Evolutionary conservation across 768 basidiomycete genomes (phyloP).

Genomic region (Xanthoconium stramineum): DNA sequence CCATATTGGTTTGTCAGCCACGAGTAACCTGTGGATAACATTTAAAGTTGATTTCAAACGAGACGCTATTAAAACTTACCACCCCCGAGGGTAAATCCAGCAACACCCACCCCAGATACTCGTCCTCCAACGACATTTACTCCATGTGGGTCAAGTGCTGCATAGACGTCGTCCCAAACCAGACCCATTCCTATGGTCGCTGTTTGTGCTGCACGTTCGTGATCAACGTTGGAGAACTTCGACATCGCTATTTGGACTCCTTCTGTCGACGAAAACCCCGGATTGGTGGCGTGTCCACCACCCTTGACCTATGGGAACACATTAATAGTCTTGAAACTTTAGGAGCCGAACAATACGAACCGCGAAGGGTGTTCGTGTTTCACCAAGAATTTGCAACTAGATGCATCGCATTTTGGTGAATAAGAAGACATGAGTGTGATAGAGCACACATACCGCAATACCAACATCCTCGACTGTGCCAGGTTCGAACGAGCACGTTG

Average conservation of each 20-base stretch:
- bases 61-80: conserved; percentile 25
- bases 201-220: conserved; percentile 37
- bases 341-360: conserved; percentile 11
- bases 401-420: not conserved
- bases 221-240: conserved; percentile 41
- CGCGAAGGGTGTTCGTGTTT: conserved; percentile 35
- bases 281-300: conserved; percentile 55
- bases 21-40: conserved; percentile 9
- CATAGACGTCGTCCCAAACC: conserved; percentile 67
- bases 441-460: conserved; percentile 36
- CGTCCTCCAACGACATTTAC: conserved; percentile 58
- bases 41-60: too few relatives aligned
- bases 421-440: not conserved
- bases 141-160: conserved; percentile 39
- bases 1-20: conserved; percentile 63
- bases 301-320: conserved; percentile 48
- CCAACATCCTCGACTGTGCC: not conserved
- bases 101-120: conserved; percentile 56
- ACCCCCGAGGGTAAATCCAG: conserved; percentile 57
- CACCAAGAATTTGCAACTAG: conserved; percentile 31
- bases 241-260: conserved; percentile 59
- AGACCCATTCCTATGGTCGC: conserved; percentile 40
- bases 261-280: conserved; percentile 53
- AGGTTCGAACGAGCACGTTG: not conserved
- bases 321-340: not conserved